These are phyloP conservation scores for Caloboletus firmus DNA, from an alignment of 1,284 basidiomycete species.

Conservation along the genomic window DNA sequence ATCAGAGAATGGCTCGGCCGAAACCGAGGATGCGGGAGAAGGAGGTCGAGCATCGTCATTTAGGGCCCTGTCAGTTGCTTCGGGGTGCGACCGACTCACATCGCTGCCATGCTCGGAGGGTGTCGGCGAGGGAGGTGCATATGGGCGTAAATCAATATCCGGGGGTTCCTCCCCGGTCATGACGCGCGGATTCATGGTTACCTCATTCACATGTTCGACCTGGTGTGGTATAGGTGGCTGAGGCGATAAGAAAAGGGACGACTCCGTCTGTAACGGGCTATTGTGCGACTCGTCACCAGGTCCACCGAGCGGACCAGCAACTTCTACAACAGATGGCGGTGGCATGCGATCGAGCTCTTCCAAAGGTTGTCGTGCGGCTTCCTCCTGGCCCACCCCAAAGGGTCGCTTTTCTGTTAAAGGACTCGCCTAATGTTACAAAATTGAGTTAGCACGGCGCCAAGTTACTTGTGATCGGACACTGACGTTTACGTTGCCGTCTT, in stretches of 20 bases:
- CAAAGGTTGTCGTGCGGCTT: background rate
- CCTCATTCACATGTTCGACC: background rate
- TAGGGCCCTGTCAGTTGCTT: background rate
- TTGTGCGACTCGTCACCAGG: background rate
- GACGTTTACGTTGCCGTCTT: slow-evolving; percentile 4
- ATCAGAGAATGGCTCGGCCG: slow-evolving; percentile 17
- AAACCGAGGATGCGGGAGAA: slow-evolving; percentile 13
- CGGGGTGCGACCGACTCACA: slow-evolving; percentile 1
- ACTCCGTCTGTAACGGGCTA: background rate
- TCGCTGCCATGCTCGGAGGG: slow-evolving; percentile 34
- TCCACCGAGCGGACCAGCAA: background rate
- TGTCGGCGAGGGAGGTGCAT: slow-evolving; percentile 26
- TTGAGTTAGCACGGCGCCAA: slow-evolving; percentile 8
- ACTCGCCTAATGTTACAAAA: slow-evolving; percentile 5
- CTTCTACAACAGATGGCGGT: background rate
- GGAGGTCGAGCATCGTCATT: slow-evolving; percentile 6
- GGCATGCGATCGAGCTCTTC: background rate
- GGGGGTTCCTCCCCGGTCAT: background rate
- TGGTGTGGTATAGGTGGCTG: background rate
- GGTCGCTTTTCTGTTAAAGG: background rate
- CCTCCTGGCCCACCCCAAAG: background rate
- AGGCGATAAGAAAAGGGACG: background rate
- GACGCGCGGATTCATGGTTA: background rate
- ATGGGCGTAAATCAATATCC: background rate
- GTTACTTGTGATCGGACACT: background rate